Evolutionary conservation across 371 early-diverging fungal genomes (phyloP).

Genomic region (Mortierella sp.): DNA sequence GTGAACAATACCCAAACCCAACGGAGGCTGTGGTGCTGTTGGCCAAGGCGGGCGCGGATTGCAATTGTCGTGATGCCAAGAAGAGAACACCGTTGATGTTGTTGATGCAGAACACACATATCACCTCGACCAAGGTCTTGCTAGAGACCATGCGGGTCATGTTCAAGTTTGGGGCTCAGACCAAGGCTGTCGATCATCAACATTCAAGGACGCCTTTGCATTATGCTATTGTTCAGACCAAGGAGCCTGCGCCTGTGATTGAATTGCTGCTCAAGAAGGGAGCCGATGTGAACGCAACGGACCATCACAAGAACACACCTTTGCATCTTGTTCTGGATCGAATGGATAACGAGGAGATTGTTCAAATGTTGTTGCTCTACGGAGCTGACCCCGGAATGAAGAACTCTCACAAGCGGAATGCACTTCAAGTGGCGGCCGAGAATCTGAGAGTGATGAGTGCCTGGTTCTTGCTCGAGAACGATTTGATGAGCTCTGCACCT

Average conservation of each 20-base stretch:
- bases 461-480: constrained; percentile 52
- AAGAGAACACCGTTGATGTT: constrained; percentile 50
- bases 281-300: constrained; percentile 41
- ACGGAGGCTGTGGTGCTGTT: constrained; percentile 37
- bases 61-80: constrained; percentile 47
- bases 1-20: constrained; percentile 45
- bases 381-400: constrained; percentile 48
- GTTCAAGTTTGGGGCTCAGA: constrained; percentile 46
- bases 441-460: constrained; percentile 49
- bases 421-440: constrained; percentile 43
- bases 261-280: constrained; percentile 45
- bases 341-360: constrained; percentile 50
- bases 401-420: constrained; percentile 47
- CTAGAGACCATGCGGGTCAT: constrained; percentile 33
- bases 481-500: constrained; percentile 38
- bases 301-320: constrained; percentile 34
- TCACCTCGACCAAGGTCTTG: constrained; percentile 34
- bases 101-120: constrained; percentile 32
- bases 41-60: constrained; percentile 41
- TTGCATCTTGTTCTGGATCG: constrained; percentile 42
- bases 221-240: constrained; percentile 41
- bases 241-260: constrained; percentile 44
- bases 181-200: constrained; percentile 30
- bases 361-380: constrained; percentile 45
- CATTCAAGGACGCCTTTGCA: constrained; percentile 34